Evolutionary conservation across 805 yeast genomes (phyloP).

Genomic region (Wickerhamiella nectarea): DNA sequence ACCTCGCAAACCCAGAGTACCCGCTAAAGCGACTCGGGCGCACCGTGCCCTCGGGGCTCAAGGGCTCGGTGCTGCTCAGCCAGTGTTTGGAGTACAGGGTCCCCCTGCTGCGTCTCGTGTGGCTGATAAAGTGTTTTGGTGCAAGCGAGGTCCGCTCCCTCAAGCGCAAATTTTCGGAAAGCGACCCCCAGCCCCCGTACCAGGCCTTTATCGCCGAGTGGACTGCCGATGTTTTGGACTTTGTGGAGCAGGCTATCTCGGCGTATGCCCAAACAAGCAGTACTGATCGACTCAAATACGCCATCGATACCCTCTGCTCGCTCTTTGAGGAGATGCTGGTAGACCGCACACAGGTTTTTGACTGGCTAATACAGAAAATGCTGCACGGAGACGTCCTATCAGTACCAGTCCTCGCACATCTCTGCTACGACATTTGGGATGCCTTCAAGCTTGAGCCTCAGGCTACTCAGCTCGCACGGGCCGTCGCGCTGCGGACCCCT

Average conservation of each 20-base stretch:
- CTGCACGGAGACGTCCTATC: slow-evolving; percentile 25
- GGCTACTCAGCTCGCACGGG: neutral
- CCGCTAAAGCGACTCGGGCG: slow-evolving; percentile 58
- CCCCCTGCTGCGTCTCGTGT: slow-evolving; percentile 70
- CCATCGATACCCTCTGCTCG: slow-evolving; percentile 45
- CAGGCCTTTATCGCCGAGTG: slow-evolving; percentile 74
- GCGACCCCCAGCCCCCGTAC: slow-evolving; percentile 10
- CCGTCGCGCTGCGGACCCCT: neutral
- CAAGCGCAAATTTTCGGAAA: slow-evolving; percentile 35
- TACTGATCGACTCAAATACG: slow-evolving; percentile 44
- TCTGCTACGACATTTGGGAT: slow-evolving; percentile 58
- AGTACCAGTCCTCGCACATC: slow-evolving; percentile 37
- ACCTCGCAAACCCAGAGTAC: slow-evolving; percentile 52
- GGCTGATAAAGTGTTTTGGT: slow-evolving; percentile 83
- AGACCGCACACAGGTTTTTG: slow-evolving; percentile 46
- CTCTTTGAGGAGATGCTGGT: slow-evolving; percentile 57
- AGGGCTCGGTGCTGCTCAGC: slow-evolving; percentile 60
- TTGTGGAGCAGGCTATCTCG: slow-evolving; percentile 37
- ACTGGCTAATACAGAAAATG: slow-evolving; percentile 48
- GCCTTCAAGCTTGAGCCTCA: slow-evolving; percentile 29
- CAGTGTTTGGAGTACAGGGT: slow-evolving; percentile 52
- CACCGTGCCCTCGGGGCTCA: slow-evolving; percentile 81
- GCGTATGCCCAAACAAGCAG: slow-evolving; percentile 30
- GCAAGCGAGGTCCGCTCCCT: slow-evolving; percentile 57
- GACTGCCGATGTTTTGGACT: slow-evolving; percentile 71